Conservation (phyloP, 2,329 filamentous ascomycete genomes). For the Aspergillus sp. region DNA sequence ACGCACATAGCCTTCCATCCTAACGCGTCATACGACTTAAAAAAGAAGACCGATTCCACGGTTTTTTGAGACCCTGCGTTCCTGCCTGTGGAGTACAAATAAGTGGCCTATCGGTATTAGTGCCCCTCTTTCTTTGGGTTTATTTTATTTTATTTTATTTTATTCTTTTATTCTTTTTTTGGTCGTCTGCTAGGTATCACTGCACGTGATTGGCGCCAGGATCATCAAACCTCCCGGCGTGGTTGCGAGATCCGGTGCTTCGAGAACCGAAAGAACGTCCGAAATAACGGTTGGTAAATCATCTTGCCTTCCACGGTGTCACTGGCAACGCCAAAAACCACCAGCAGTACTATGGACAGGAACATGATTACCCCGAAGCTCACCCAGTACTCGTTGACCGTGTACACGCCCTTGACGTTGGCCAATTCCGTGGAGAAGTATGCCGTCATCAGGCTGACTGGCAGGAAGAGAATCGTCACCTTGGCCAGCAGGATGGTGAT, state of each 20-base stretch:
- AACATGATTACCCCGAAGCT: slow-evolving; percentile 57
- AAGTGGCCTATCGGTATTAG: no score
- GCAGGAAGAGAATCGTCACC: slow-evolving; percentile 66
- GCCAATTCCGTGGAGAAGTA: slow-evolving; percentile 64
- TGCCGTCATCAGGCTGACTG: slow-evolving; percentile 64
- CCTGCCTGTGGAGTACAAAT: no score
- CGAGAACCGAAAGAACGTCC: slow-evolving; percentile 27
- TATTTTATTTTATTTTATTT: no score
- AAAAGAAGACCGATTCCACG: no score
- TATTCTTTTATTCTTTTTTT: no score
- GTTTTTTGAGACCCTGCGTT: no score
- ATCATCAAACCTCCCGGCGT: background rate
- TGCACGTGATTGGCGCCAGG: background rate
- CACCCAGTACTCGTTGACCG: slow-evolving; percentile 57
- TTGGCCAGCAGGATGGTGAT: slow-evolving; percentile 67
- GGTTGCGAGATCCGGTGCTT: slow-evolving; percentile 18
- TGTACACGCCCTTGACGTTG: slow-evolving; percentile 51
- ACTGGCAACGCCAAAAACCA: slow-evolving; percentile 50
- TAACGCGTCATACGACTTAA: no score
- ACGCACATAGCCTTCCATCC: no score
- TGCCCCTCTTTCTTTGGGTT: no score
- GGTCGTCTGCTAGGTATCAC: background rate
- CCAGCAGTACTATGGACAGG: slow-evolving; percentile 51
- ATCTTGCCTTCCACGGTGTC: slow-evolving; percentile 50
- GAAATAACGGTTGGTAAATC: slow-evolving; percentile 39